These are phyloP conservation scores for Zanthoxylum bungeanum DNA, from an alignment of 345 rosid genomes.

Conservation along the genomic window DNA sequence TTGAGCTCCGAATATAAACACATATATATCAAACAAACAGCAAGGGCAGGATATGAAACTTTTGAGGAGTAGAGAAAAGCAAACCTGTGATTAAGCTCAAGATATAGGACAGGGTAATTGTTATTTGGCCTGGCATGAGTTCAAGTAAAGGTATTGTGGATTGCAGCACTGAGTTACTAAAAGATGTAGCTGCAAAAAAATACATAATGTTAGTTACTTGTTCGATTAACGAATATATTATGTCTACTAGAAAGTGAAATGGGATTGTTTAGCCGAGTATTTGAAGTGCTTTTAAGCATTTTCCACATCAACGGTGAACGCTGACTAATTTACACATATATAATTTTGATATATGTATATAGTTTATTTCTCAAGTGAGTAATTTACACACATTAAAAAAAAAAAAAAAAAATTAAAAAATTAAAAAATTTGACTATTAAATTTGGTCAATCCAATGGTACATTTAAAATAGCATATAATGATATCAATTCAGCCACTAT, in stretches of 20 bases:
- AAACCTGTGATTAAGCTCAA: conserved; percentile 53
- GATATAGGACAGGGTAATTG: conserved; percentile 24
- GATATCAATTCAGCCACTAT: no score
- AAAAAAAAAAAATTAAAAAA: no score
- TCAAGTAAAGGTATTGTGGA: conserved; percentile 48
- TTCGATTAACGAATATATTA: background rate
- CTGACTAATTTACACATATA: background rate
- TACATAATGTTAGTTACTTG: background rate
- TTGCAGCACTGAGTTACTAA: conserved; percentile 47
- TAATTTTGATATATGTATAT: background rate
- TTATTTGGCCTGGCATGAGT: conserved; percentile 33
- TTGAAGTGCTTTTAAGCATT: background rate
- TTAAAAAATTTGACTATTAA: no score
- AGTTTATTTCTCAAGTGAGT: no score
- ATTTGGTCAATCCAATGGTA: no score
- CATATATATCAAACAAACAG: background rate
- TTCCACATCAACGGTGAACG: background rate
- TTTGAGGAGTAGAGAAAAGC: conserved; percentile 6
- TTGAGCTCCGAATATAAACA: background rate
- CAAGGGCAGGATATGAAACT: background rate
- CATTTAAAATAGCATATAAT: no score
- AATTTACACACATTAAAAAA: no score
- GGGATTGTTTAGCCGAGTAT: background rate
- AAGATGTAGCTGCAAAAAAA: conserved; percentile 67
- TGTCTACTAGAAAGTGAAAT: background rate